Evolutionary conservation across 2,329 filamentous ascomycete genomes (phyloP).

Genomic region (Nemania sp.): DNA sequence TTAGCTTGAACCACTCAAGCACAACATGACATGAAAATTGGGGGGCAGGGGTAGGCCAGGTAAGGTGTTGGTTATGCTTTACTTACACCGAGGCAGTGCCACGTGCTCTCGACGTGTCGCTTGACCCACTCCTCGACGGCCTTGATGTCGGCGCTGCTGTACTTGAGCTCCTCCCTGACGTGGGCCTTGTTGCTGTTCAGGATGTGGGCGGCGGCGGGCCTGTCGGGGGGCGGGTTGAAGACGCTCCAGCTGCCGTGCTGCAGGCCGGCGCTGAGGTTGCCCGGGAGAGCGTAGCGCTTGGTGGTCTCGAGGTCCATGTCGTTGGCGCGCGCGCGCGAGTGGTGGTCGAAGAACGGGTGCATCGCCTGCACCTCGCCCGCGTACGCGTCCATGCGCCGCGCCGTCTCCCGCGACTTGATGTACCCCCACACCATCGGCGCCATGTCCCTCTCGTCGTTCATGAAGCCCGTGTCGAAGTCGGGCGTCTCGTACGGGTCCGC

Average conservation of each 20-base stretch:
- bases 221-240: slow-evolving; percentile 59
- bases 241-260: slow-evolving; percentile 74
- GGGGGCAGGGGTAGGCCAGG: too few species aligned
- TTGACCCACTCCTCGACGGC: slow-evolving; percentile 72
- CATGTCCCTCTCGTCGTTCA: slow-evolving; percentile 86
- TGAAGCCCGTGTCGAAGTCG: slow-evolving; percentile 81
- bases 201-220: slow-evolving; percentile 48
- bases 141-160: slow-evolving; percentile 65
- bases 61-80: slow-evolving; percentile 33
- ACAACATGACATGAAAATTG: not conserved
- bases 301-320: slow-evolving; percentile 78
- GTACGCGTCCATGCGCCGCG: slow-evolving; percentile 76
- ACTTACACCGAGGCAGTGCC: slow-evolving; percentile 64
- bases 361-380: slow-evolving; percentile 71
- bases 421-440: slow-evolving; percentile 84
- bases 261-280: slow-evolving; percentile 72
- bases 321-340: slow-evolving; percentile 69
- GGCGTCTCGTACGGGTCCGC: slow-evolving; percentile 73
- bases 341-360: slow-evolving; percentile 74
- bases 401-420: slow-evolving; percentile 81
- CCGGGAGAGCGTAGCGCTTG: slow-evolving; percentile 73
- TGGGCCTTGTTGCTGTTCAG: slow-evolving; percentile 69
- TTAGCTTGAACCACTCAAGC: not conserved
- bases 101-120: slow-evolving; percentile 76
- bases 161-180: slow-evolving; percentile 67